Evolutionary conservation across 805 yeast genomes (phyloP).

Genomic region (Starmerella davenportii): DNA sequence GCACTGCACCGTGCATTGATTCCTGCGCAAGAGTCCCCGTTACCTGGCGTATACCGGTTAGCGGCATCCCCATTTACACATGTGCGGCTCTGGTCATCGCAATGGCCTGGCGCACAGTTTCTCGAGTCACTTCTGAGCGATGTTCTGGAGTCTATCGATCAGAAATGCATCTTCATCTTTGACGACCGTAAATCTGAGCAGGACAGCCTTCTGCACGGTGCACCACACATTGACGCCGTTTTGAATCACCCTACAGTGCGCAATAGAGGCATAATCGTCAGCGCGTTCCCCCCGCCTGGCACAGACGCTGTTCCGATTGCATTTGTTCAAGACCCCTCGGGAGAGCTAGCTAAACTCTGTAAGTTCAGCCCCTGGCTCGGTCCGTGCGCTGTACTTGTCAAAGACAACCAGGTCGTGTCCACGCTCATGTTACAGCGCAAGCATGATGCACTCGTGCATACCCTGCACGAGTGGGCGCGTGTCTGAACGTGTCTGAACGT

Average conservation of each 20-base stretch:
- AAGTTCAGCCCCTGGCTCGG: constrained; percentile 22
- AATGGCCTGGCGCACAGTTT: constrained; percentile 1
- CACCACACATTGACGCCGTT: constrained; percentile 1
- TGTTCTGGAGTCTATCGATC: constrained; percentile 10
- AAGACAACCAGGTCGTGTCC: constrained; percentile 15
- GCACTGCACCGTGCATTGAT: constrained; percentile 8
- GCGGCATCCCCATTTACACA: constrained; percentile 4
- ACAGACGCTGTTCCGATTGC: constrained; percentile 5
- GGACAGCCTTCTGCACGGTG: constrained; percentile 1
- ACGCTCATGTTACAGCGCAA: constrained; percentile 15
- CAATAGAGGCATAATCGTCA: constrained; percentile 8
- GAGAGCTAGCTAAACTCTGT: constrained; percentile 19
- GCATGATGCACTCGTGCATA: constrained; percentile 3
- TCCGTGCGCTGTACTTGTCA: constrained; percentile 21
- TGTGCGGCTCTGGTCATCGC: constrained; percentile 11
- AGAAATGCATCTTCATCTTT: constrained; percentile 12
- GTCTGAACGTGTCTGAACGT: no score
- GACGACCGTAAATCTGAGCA: constrained; percentile 8
- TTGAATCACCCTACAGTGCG: constrained; percentile 8
- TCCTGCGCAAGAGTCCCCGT: constrained; percentile 7
- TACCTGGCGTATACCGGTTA: constrained; percentile 17
- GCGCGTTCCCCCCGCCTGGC: constrained; percentile 4
- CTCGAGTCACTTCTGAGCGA: constrained; percentile 5
- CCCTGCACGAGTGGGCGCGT: constrained; percentile 5
- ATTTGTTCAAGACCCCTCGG: constrained; percentile 16